A percentile compares a stretch with the other conserved stretches of the same genome.
Evolutionary conservation across 768 basidiomycete genomes (phyloP).

Genomic region (Kondoa subrosea): DNA sequence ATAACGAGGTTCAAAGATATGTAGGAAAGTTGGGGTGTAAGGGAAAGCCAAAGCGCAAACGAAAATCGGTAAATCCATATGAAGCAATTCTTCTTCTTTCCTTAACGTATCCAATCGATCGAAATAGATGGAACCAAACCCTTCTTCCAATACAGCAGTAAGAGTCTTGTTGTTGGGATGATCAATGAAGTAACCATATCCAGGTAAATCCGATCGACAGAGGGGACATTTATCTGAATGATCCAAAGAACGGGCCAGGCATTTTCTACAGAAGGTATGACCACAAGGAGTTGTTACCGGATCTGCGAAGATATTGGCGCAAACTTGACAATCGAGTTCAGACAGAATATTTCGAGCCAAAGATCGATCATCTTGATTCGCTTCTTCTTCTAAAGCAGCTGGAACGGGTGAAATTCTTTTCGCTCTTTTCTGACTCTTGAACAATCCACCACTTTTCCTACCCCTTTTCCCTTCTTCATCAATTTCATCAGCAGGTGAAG

Average conservation of each 20-base stretch:
- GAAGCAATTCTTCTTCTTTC: conserved; percentile 57
- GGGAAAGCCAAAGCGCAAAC: conserved; percentile 81
- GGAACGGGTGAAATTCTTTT: background rate
- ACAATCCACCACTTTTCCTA: background rate
- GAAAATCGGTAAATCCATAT: conserved; percentile 79
- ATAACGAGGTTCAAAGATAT: conserved; percentile 87
- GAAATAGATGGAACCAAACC: conserved; percentile 51
- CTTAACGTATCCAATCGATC: conserved; percentile 49
- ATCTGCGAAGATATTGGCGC: conserved; percentile 62
- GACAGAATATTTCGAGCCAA: conserved; percentile 37
- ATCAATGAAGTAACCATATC: conserved; percentile 30
- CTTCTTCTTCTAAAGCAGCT: background rate
- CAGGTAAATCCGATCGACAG: conserved; percentile 62
- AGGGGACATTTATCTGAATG: conserved; percentile 67
- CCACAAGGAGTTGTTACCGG: conserved; percentile 90
- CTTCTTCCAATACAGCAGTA: conserved; percentile 42
- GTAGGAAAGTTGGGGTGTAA: conserved; percentile 69
- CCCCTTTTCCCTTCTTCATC: conserved; percentile 18
- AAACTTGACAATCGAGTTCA: conserved; percentile 80
- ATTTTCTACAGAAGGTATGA: conserved; percentile 82
- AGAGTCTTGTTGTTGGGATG: conserved; percentile 16
- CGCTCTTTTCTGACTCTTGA: conserved; percentile 1
- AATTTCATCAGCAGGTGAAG: conserved; percentile 2
- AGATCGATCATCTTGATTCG: conserved; percentile 11
- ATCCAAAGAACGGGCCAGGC: conserved; percentile 77